Evolutionary conservation across 148 eudicot genomes (phyloP).

Genomic region (Persicaria tinctoria): DNA sequence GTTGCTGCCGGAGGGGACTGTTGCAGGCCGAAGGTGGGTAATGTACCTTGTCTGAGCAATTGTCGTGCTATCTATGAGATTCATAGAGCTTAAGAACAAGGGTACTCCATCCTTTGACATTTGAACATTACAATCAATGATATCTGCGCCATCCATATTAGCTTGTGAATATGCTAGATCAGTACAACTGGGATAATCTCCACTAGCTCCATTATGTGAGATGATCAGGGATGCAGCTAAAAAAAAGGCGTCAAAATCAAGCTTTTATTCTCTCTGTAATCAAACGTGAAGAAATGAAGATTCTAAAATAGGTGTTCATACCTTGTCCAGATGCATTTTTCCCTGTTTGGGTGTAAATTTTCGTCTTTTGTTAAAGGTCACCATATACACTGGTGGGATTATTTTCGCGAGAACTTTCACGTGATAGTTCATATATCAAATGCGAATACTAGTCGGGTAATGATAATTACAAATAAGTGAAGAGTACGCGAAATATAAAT

Average conservation of each 20-base stretch:
- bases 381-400: too few relatives aligned
- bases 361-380: too few relatives aligned
- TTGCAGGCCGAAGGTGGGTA: background rate
- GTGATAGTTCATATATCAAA: too few relatives aligned
- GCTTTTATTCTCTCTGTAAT: background rate
- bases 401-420: too few relatives aligned
- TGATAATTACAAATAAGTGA: too few relatives aligned
- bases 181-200: constrained; percentile 81
- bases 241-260: constrained; percentile 14
- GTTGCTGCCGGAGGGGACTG: too few relatives aligned
- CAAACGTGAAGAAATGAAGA: background rate
- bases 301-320: background rate
- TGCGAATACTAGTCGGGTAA: too few relatives aligned
- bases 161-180: constrained; percentile 63
- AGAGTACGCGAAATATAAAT: too few relatives aligned
- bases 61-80: constrained; percentile 56
- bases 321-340: constrained; percentile 15
- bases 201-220: constrained; percentile 80
- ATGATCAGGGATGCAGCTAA: constrained; percentile 60
- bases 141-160: constrained; percentile 71
- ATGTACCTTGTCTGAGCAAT: constrained; percentile 36
- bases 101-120: constrained; percentile 75
- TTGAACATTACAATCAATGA: constrained; percentile 87
- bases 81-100: constrained; percentile 60
- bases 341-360: background rate